These are phyloP conservation scores for Candida chilensis DNA, from an alignment of 805 yeast species.

Conservation along the genomic window DNA sequence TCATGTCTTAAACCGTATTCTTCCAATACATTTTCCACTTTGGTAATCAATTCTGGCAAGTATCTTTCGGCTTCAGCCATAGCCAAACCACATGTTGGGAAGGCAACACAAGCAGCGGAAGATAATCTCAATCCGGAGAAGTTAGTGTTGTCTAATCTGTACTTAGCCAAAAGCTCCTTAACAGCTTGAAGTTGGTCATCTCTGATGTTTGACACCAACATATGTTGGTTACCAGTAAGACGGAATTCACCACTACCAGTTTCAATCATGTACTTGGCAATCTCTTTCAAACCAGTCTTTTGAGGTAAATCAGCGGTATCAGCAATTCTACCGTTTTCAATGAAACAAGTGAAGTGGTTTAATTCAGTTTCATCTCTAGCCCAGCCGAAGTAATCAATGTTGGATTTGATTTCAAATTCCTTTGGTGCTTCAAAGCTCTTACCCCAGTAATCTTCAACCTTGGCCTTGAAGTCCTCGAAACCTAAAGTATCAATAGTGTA, in stretches of 20 bases:
- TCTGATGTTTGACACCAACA: constrained; percentile 62
- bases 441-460: constrained; percentile 82
- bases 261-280: constrained; percentile 61
- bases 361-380: constrained; percentile 72
- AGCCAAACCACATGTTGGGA: constrained; percentile 98
- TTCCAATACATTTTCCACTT: constrained; percentile 80
- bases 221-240: constrained; percentile 93
- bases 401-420: constrained; percentile 73
- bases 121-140: constrained; percentile 81
- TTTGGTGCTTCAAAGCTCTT: constrained; percentile 61
- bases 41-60: constrained; percentile 72
- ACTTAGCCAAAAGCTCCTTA: constrained; percentile 56
- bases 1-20: constrained; percentile 92
- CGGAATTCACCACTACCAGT: constrained; percentile 77
- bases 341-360: constrained; percentile 88
- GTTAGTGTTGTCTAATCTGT: constrained; percentile 75
- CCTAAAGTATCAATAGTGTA: constrained; percentile 93
- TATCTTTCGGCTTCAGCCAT: constrained; percentile 98
- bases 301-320: constrained; percentile 87
- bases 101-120: constrained; percentile 94
- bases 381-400: constrained; percentile 93
- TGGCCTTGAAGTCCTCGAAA: constrained; percentile 69
- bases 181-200: constrained; percentile 58
- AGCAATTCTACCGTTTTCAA: constrained; percentile 95
- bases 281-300: constrained; percentile 73